Percentiles rank a stretch among this genome's conserved stretches.
phyloP scores from a whole-genome alignment of 257 asterid species.

The Phtheirospermum japonicum region DNA sequence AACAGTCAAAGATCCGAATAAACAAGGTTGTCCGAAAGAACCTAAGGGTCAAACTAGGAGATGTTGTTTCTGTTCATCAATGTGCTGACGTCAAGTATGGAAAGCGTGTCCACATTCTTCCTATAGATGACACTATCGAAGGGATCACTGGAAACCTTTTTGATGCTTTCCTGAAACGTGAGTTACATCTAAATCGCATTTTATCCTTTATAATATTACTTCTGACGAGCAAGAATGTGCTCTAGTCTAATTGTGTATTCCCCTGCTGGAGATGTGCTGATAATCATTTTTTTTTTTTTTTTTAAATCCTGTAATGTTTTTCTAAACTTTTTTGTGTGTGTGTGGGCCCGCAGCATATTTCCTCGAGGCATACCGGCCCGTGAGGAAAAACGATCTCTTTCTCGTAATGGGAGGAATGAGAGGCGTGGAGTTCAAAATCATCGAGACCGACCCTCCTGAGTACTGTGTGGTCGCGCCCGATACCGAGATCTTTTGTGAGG shows the following conservation, averaged over 20 bases:
- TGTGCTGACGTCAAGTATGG: conserved; percentile 89
- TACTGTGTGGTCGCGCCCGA: conserved; percentile 11
- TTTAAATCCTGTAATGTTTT: background rate
- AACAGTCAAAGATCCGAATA: conserved; percentile 74
- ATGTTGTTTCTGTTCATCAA: conserved; percentile 81
- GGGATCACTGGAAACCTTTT: conserved; percentile 77
- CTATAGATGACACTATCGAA: conserved; percentile 72
- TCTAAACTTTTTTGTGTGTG: too few relatives aligned
- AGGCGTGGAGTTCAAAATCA: conserved; percentile 6
- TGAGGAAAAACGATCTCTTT: conserved; percentile 5
- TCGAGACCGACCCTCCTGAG: conserved; percentile 2
- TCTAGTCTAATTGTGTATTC: too few relatives aligned
- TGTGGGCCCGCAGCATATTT: background rate
- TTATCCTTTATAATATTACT: too few relatives aligned
- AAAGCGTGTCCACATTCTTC: conserved; percentile 83
- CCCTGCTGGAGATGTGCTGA: too few relatives aligned
- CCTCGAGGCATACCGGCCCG: conserved; percentile 4
- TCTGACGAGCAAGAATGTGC: too few relatives aligned
- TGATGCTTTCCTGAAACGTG: conserved; percentile 71
- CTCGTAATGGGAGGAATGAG: conserved; percentile 15
- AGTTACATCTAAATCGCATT: too few relatives aligned
- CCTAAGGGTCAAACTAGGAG: conserved; percentile 82
- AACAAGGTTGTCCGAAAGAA: conserved; percentile 74
- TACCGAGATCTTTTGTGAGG: conserved; percentile 7
- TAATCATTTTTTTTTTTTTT: too few relatives aligned